Evolutionary conservation across 179 eudicot genomes (phyloP).

Genomic region (Silene vulgaris): DNA sequence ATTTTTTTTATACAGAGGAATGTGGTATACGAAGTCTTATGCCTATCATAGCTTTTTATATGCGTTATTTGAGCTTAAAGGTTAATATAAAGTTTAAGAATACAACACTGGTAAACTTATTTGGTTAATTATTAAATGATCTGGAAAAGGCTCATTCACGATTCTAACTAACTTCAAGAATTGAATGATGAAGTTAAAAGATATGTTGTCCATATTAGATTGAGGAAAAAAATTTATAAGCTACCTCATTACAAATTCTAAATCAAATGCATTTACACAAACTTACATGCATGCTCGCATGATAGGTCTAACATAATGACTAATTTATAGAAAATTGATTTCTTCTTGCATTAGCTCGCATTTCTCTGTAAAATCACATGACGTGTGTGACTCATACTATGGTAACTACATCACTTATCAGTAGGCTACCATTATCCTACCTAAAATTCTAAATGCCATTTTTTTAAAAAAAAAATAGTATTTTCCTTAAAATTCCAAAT

Average conservation of each 20-base stretch:
- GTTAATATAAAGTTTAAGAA: not conserved
- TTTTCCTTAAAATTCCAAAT: not conserved
- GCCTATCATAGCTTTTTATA: not conserved
- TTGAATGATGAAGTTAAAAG: not conserved
- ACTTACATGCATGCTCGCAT: no score
- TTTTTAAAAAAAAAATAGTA: no score
- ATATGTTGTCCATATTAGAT: not conserved
- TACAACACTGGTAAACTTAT: not conserved
- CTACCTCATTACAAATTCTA: no score
- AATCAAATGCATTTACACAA: no score
- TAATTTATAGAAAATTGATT: no score
- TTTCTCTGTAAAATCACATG: no score
- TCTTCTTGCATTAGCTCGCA: no score
- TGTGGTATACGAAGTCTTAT: conserved; percentile 1
- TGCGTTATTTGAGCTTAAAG: not conserved
- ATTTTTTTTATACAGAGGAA: not conserved
- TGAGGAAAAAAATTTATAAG: no score
- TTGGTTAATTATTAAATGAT: not conserved
- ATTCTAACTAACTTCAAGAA: not conserved
- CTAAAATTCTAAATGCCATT: not conserved
- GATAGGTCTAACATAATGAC: no score
- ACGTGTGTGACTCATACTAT: not conserved
- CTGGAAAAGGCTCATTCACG: not conserved
- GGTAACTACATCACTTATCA: not conserved
- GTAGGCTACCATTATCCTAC: not conserved